Evolutionary conservation across 495 filamentous ascomycete species (phyloP), one percentile per base, ranked within the genome.

Genomic region (Neurospora sp.): DNA sequence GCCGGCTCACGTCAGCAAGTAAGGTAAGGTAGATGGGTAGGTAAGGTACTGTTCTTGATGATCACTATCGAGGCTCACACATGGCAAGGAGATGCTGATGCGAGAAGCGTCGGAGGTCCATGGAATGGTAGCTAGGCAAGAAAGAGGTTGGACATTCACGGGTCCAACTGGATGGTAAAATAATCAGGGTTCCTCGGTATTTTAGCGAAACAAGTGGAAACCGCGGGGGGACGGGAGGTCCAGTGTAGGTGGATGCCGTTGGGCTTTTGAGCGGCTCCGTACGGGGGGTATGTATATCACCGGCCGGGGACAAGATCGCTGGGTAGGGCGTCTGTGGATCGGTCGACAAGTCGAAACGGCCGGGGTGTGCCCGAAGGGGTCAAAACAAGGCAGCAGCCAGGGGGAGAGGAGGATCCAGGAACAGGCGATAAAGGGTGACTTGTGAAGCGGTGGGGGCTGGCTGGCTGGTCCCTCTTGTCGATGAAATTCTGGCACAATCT

Each of bases 31-130:
- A 18, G 22, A 22, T 31, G 14, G 48, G 12, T 59, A 61, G 53
- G 22, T 65, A 27, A 59, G 53, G 27, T 65, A 65, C 14, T 65
- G 27, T 65, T 65, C 6, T 14, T 65, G 48, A 35, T 65, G 27
- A 6, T 65, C 31, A 72, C 74, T 79, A 80, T 70, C 75, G 78
- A 72, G 76, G 76, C 70, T 79, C 75, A 76, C 59, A 74, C 78
- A 80, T 80, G 79, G 71, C 78, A 79, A 69, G 71, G 42, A 70
- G 39, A 44, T 41, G 69, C 8, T 72, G 71, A 69, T 69, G 59
- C 39, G 70, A 73, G 42, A 71, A 70, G 44, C 44, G 73, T 72
- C 69, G 59, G 37, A 70, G 72, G 75, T 80, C 78, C 79, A 80
- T 80, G 74, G 72, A 73, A 70, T 69, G 73, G 71, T 53, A 72